phyloP scores from a whole-genome alignment of 208 protist species.

The Novymonas esmeraldas region DNA sequence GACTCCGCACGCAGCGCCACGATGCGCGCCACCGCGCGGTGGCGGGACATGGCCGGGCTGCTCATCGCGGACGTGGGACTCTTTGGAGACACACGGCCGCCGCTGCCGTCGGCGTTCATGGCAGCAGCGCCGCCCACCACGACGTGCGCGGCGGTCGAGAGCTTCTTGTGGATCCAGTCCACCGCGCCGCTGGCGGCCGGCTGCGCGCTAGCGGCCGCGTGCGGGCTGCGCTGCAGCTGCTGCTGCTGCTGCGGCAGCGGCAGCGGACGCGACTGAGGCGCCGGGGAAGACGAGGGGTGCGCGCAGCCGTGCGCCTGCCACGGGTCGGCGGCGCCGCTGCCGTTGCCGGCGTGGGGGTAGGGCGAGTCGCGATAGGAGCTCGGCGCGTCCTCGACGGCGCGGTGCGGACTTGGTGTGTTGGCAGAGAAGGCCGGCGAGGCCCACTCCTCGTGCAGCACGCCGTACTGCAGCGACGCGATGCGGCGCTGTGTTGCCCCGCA shows the following conservation, averaged over 20 bases:
- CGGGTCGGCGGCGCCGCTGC: not conserved
- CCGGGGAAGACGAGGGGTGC: too few species aligned
- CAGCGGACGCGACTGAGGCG: not conserved
- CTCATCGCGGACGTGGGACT: not conserved
- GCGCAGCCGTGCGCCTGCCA: too few species aligned
- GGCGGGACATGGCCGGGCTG: conserved; percentile 26
- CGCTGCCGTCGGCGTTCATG: not conserved
- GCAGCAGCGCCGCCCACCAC: conserved; percentile 3
- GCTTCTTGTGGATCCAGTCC: conserved; percentile 20
- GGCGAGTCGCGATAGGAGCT: not conserved
- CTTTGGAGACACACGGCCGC: not conserved
- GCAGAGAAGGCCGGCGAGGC: conserved; percentile 10
- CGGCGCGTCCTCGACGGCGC: not conserved
- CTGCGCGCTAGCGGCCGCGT: too few species aligned
- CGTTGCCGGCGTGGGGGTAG: not conserved
- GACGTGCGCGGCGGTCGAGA: conserved; percentile 15
- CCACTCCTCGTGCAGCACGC: conserved; percentile 28
- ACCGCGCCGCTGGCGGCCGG: not conserved
- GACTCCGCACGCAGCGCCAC: conserved; percentile 48
- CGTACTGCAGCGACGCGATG: conserved; percentile 53
- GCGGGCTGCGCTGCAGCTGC: too few species aligned
- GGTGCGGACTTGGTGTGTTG: conserved; percentile 4
- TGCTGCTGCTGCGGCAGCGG: too few species aligned
- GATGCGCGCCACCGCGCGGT: conserved; percentile 22
- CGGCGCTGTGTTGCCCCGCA: conserved; percentile 51